Evolutionary conservation across 352 stramenopile species (phyloP).

Genomic region (Pseudoperonospora humuli): DNA sequence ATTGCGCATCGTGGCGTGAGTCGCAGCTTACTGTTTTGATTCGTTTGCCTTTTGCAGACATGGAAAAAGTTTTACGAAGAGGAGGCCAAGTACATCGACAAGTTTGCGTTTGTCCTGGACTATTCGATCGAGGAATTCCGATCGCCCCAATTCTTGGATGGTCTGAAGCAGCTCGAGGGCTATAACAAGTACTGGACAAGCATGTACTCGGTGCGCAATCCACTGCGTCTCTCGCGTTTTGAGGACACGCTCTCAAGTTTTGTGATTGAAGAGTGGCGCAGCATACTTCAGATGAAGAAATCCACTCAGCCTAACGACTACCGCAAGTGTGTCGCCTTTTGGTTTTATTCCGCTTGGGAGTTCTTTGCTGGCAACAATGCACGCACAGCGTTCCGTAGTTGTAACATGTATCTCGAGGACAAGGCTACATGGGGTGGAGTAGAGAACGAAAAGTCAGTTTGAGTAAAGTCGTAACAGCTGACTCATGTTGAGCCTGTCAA

Average conservation of each 20-base stretch:
- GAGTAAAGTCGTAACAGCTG: constrained; percentile 1
- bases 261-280: constrained; percentile 67
- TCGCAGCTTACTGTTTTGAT: not conserved
- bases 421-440: constrained; percentile 43
- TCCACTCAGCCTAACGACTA: constrained; percentile 82
- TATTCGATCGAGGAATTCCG: constrained; percentile 58
- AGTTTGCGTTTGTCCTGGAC: constrained; percentile 75
- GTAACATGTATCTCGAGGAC: constrained; percentile 82
- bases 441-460: constrained; percentile 18
- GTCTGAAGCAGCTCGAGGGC: constrained; percentile 66
- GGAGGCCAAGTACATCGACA: constrained; percentile 82
- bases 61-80: constrained; percentile 88
- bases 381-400: constrained; percentile 64
- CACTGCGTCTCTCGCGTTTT: constrained; percentile 63
- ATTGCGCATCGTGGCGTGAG: too few species aligned
- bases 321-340: constrained; percentile 82
- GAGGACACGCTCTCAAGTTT: constrained; percentile 63
- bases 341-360: constrained; percentile 83
- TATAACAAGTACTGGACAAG: constrained; percentile 84
- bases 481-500: too few species aligned
- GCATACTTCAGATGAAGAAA: constrained; percentile 73
- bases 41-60: constrained; percentile 25
- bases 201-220: constrained; percentile 66
- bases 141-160: constrained; percentile 54
- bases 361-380: constrained; percentile 73